These are phyloP conservation scores for Brassica juncea DNA, from an alignment of 345 rosid genomes.

Conservation along the genomic window DNA sequence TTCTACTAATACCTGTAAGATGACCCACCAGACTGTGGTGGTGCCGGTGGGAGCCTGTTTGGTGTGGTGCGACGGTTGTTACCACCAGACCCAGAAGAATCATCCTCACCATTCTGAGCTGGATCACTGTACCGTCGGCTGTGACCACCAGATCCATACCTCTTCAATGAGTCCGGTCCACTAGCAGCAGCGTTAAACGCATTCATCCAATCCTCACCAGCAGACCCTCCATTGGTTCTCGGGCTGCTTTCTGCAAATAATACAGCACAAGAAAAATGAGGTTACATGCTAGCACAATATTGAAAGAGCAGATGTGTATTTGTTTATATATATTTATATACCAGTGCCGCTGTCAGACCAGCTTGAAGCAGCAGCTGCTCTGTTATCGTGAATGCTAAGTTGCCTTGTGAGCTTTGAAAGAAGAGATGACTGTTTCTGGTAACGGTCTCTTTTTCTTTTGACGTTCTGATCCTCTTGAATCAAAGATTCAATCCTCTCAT, in stretches of 20 bases:
- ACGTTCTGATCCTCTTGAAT: conserved; percentile 91
- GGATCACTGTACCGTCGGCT: conserved; percentile 74
- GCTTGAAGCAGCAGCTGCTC: conserved; percentile 83
- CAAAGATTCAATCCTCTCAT: conserved; percentile 73
- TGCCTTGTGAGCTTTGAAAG: conserved; percentile 78
- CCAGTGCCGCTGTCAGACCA: conserved; percentile 69
- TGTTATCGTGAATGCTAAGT: conserved; percentile 86
- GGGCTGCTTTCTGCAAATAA: conserved; percentile 83
- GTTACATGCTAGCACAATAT: neutral
- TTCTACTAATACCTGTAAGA: conserved; percentile 52
- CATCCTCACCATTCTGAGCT: conserved; percentile 72
- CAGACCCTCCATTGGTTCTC: conserved; percentile 53
- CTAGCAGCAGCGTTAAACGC: conserved; percentile 91
- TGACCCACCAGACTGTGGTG: conserved; percentile 68
- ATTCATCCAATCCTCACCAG: conserved; percentile 94
- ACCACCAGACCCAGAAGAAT: conserved; percentile 48
- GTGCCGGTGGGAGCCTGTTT: conserved; percentile 79
- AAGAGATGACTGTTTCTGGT: conserved; percentile 81
- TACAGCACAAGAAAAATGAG: neutral
- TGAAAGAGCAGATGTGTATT: neutral
- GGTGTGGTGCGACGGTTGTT: conserved; percentile 78
- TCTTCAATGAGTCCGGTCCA: conserved; percentile 53
- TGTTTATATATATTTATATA: conserved; percentile 30
- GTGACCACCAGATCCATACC: conserved; percentile 59
- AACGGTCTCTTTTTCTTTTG: conserved; percentile 73